Conservation (phyloP, 163 green algal genomes). For the Chlamydomonas reinhardtii region DNA sequence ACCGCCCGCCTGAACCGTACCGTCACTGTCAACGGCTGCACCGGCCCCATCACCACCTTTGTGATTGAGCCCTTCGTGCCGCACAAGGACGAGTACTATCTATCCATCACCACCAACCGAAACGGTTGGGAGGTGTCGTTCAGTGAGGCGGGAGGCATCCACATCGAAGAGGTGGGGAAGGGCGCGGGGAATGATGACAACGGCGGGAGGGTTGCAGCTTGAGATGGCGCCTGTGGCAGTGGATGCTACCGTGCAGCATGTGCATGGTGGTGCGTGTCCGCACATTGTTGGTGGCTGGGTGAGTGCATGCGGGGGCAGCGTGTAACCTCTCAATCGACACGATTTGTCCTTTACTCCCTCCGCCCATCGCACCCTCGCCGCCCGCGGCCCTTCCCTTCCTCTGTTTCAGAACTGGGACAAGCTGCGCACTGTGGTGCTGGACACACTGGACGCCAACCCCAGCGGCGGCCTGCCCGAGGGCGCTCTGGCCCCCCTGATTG, state of each 20-base stretch:
- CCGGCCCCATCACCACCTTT: slow-evolving; percentile 89
- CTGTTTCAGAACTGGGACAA: slow-evolving; percentile 89
- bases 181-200: background rate
- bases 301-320: too few relatives aligned
- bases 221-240: background rate
- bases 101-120: slow-evolving; percentile 67
- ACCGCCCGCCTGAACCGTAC: slow-evolving; percentile 44
- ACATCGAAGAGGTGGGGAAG: slow-evolving; percentile 92
- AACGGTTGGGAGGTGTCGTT: slow-evolving; percentile 78
- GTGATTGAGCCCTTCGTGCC: slow-evolving; percentile 96
- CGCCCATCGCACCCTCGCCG: too few relatives aligned
- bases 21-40: slow-evolving; percentile 82
- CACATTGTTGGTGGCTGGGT: too few relatives aligned
- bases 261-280: too few relatives aligned
- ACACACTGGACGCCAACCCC: slow-evolving; percentile 2
- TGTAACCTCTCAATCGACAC: too few relatives aligned
- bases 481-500: slow-evolving; percentile 74
- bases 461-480: too few relatives aligned
- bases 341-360: too few relatives aligned
- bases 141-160: slow-evolving; percentile 80
- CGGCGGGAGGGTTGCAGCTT: background rate
- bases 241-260: too few relatives aligned
- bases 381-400: too few relatives aligned
- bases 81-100: slow-evolving; percentile 89
- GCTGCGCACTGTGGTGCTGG: slow-evolving; percentile 80